phyloP scores from a whole-genome alignment of 768 basidiomycete genomes.

The Termitomyces sp. region DNA sequence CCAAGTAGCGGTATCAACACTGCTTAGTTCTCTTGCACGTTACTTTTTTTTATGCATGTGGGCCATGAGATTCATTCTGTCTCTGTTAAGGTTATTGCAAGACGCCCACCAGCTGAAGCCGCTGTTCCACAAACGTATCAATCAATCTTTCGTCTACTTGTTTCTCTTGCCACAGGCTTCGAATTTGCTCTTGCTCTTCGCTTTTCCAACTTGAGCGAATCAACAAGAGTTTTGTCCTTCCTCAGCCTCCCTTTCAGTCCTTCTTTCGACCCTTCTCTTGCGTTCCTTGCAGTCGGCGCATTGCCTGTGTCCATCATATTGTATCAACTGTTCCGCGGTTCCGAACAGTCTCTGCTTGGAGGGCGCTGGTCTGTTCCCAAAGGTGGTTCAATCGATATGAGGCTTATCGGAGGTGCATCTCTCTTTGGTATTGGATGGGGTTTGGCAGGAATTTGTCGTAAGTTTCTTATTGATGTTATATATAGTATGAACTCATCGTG shows the following conservation, averaged over 20 bases:
- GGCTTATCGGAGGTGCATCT: slow-evolving; percentile 43
- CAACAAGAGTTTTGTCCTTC: slow-evolving; percentile 44
- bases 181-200: slow-evolving; percentile 50
- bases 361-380: slow-evolving; percentile 38
- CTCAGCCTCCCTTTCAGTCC: slow-evolving; percentile 41
- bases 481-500: slow-evolving; percentile 3
- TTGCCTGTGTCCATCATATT: slow-evolving; percentile 39
- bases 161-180: slow-evolving; percentile 35
- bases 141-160: slow-evolving; percentile 27
- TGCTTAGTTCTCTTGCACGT: slow-evolving; percentile 26
- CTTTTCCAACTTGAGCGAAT: slow-evolving; percentile 47
- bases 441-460: slow-evolving; percentile 55
- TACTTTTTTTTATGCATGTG: slow-evolving; percentile 14
- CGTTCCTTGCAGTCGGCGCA: slow-evolving; percentile 46
- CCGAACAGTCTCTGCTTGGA: slow-evolving; percentile 34
- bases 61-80: not conserved
- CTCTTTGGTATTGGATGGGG: slow-evolving; percentile 65
- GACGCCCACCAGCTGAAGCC: slow-evolving; percentile 1
- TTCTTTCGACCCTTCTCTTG: slow-evolving; percentile 53
- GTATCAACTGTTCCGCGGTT: slow-evolving; percentile 35
- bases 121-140: slow-evolving; percentile 6
- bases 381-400: slow-evolving; percentile 33
- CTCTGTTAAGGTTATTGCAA: slow-evolving; percentile 1
- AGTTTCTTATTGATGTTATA: slow-evolving; percentile 18
- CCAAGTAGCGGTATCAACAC: slow-evolving; percentile 27